These are phyloP conservation scores for Fusarium subglutinans DNA, from an alignment of 2,329 filamentous ascomycete species.

Conservation along the genomic window DNA sequence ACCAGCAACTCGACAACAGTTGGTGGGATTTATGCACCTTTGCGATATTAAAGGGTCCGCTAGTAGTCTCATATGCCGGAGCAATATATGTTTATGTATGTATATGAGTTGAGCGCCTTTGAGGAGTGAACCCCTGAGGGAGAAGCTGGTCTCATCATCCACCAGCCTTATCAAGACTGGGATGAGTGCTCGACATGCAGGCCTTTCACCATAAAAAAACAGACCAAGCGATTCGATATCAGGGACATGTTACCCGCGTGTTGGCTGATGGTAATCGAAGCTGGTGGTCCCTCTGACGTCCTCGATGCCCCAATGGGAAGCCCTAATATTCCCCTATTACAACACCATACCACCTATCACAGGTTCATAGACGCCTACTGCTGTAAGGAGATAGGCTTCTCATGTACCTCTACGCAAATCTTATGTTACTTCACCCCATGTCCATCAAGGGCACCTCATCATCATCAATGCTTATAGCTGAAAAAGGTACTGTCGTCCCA, in stretches of 20 bases:
- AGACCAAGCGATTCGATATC: background rate
- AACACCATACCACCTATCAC: background rate
- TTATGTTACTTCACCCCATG: background rate
- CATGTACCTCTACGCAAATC: background rate
- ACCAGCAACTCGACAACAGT: background rate
- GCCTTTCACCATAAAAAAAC: background rate
- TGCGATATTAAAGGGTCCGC: too few species aligned
- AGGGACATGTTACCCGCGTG: accelerated
- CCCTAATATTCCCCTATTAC: background rate
- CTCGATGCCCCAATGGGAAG: background rate
- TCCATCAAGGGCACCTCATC: background rate
- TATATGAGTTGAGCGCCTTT: background rate
- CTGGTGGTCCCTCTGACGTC: background rate
- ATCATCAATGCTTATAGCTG: background rate
- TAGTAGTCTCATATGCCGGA: too few species aligned
- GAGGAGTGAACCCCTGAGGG: too few species aligned
- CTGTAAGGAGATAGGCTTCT: background rate
- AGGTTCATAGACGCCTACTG: background rate
- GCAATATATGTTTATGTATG: background rate
- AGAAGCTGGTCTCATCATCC: background rate
- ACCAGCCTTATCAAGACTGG: background rate
- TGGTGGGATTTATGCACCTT: background rate
- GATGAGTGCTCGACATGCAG: background rate
- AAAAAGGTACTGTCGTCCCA: background rate
- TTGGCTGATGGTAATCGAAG: background rate